These are phyloP conservation scores for Mrakiaceae sp. DNA, from an alignment of 1,284 basidiomycete species.

Conservation along the genomic window DNA sequence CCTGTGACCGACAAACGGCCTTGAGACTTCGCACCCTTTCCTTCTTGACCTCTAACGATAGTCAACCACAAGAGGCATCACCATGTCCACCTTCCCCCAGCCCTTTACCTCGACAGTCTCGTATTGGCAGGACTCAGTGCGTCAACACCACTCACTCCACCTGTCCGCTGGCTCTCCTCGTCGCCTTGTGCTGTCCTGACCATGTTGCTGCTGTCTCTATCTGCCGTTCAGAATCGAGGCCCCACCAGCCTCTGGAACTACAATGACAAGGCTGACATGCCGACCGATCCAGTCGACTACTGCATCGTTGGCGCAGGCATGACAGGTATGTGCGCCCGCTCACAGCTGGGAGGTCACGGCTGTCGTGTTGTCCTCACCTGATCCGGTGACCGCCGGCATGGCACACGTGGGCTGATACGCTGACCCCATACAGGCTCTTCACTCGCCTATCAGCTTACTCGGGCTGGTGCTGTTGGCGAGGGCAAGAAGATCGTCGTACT, in stretches of 20 bases:
- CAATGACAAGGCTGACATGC: neutral
- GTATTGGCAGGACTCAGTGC: constrained; percentile 26
- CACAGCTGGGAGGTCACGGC: neutral
- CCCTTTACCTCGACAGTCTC: constrained; percentile 23
- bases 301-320: constrained; percentile 6
- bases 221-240: constrained; percentile 3
- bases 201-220: neutral
- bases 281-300: neutral
- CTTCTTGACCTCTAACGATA: too few species aligned
- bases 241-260: neutral
- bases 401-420: neutral
- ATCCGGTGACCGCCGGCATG: too few species aligned
- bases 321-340: neutral
- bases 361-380: neutral
- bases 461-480: constrained; percentile 18
- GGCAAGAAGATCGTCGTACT: constrained; percentile 24
- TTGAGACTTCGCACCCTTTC: too few species aligned
- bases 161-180: too few species aligned
- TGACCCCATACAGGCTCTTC: constrained; percentile 15
- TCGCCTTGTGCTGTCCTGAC: neutral
- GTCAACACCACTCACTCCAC: neutral
- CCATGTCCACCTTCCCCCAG: constrained; percentile 26
- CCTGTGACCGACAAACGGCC: too few species aligned
- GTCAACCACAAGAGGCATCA: neutral
- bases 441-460: constrained; percentile 25